These are phyloP conservation scores for Aspergillus bertholletiae DNA, from an alignment of 495 filamentous ascomycete genomes.

Conservation along the genomic window DNA sequence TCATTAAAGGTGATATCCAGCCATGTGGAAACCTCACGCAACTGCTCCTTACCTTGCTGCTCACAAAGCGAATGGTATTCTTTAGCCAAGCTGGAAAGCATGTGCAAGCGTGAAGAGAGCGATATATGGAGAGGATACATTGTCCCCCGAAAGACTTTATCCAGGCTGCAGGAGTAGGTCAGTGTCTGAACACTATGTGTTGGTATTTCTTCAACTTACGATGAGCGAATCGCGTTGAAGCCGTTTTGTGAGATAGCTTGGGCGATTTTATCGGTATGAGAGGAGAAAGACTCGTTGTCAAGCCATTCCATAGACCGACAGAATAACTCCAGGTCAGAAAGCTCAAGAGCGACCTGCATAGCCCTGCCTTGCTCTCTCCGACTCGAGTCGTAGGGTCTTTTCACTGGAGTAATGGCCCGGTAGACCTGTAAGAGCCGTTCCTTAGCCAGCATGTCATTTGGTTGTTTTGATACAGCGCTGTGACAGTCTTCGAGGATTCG, in stretches of 20 bases:
- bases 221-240: not conserved
- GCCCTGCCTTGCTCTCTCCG: not conserved
- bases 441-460: not conserved
- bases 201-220: not conserved
- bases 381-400: no score
- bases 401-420: not conserved
- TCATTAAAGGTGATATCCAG: not conserved
- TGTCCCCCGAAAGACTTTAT: not conserved
- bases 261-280: not conserved
- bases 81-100: not conserved
- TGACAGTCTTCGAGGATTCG: not conserved
- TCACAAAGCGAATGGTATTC: constrained; percentile 1
- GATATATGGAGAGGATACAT: not conserved
- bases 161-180: constrained; percentile 2
- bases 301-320: not conserved
- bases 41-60: not conserved
- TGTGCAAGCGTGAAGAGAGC: not conserved
- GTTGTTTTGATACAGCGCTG: not conserved
- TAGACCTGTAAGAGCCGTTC: not conserved
- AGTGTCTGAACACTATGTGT: not conserved
- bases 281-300: not conserved
- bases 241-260: not conserved
- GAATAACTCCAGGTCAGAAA: not conserved
- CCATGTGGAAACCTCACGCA: not conserved
- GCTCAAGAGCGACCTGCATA: constrained; percentile 5